Evolutionary conservation across 2,329 filamentous ascomycete genomes (phyloP).

Genomic region (Fusarium fracticaudum): DNA sequence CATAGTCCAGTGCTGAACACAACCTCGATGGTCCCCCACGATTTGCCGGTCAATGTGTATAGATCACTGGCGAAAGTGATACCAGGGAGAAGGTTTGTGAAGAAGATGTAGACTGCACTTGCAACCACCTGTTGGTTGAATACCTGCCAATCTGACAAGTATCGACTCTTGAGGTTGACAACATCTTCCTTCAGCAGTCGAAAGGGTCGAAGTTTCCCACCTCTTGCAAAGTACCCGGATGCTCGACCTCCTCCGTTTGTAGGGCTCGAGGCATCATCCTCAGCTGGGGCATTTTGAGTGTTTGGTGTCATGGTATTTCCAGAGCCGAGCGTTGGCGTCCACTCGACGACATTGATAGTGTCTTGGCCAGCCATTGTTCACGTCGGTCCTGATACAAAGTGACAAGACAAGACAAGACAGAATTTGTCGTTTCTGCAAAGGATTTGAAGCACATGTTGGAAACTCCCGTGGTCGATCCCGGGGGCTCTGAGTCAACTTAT

Average conservation of each 20-base stretch:
- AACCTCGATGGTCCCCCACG: slow-evolving; percentile 74
- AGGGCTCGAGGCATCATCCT: not conserved
- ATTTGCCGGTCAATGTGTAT: slow-evolving; percentile 68
- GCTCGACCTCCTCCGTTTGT: not conserved
- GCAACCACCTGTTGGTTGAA: slow-evolving; percentile 73
- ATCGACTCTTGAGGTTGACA: slow-evolving; percentile 56
- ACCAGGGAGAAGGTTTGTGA: slow-evolving; percentile 72
- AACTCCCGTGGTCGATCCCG: not conserved
- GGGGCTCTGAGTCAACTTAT: slow-evolving; percentile 11
- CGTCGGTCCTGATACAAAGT: not conserved
- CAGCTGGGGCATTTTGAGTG: not conserved
- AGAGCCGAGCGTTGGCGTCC: slow-evolving; percentile 12
- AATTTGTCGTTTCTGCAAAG: not conserved
- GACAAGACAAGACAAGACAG: not conserved
- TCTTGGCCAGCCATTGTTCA: slow-evolving; percentile 20
- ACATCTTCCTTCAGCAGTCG: slow-evolving; percentile 62
- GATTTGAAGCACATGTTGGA: slow-evolving; percentile 7
- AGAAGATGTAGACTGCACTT: slow-evolving; percentile 72
- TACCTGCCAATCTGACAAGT: slow-evolving; percentile 62
- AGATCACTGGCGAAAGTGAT: slow-evolving; percentile 75
- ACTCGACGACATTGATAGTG: slow-evolving; percentile 13
- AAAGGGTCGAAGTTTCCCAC: slow-evolving; percentile 60
- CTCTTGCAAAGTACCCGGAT: slow-evolving; percentile 44
- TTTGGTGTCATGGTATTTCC: slow-evolving; percentile 12
- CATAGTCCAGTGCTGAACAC: slow-evolving; percentile 73